Evolutionary conservation across 345 rosid species (phyloP), one percentile per base, ranked within the genome.

Genomic region (Salix udensis): DNA sequence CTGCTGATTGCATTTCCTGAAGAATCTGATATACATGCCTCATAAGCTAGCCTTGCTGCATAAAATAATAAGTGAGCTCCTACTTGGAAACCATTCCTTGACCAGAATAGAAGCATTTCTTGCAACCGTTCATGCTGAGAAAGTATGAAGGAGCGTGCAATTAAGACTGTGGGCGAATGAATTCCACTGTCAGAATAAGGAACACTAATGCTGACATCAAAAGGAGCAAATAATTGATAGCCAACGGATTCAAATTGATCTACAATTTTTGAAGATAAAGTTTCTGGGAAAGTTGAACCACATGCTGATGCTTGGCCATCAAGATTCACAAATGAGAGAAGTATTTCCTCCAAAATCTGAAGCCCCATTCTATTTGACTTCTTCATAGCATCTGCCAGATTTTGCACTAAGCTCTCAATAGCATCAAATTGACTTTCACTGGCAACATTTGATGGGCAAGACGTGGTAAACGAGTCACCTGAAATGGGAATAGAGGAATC

Each of bases 51-150:
- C 82, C 84, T 76, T 23, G 85, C 77, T 67, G 79, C 86, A 64
- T 86, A 86, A 46, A 76, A 83, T 34, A 89, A 40, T 76, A 89
- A 31, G 52, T 81, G 79, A 23, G 87, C 88, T 67, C 90, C 88
- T 50, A 87, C 86, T 1, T 77, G 85, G 69, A 84, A 71, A 72
- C 82, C 84, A 34, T 77, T 83, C 74, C 75, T 76, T 21, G 80
- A 81, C 89, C 88, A 89, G 81, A 65, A 74, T 44, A 80, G 68
- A 80, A 87, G 85, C 86, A 86, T 75, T 71, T 76, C 83, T 69
- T 42, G 72, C 62, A 87, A 65, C 67, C 42, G 75, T 53, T 86
- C 80, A 37, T 78, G 81, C 76, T 71, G 83, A 66, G 86, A 84
- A 79, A 73, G 73, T 44, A 87, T 76, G 68, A 82, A 84, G 28